phyloP scores from a whole-genome alignment of 2,329 filamentous ascomycete genomes.

The Podosphaera xanthii region DNA sequence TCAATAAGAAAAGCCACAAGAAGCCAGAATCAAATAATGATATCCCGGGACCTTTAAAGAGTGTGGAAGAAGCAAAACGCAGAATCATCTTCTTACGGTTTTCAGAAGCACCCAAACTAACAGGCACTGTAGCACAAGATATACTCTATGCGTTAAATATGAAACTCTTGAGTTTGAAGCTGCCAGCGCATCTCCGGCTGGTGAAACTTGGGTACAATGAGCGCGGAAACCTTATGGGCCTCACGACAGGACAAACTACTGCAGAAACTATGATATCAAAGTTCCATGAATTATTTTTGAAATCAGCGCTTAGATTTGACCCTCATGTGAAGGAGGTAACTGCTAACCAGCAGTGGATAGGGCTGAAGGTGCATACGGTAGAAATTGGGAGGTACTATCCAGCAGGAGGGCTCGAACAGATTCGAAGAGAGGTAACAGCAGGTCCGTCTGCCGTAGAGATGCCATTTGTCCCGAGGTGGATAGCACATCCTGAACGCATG shows the following conservation, averaged over 20 bases:
- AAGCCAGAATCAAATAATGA: not conserved
- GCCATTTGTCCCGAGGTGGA: not conserved
- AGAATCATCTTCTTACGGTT: not conserved
- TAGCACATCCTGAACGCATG: not conserved
- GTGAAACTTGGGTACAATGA: not conserved
- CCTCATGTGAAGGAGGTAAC: conserved; percentile 1
- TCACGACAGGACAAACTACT: not conserved
- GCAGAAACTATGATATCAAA: not conserved
- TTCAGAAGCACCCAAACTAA: not conserved
- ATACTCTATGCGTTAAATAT: not conserved
- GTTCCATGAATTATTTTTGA: not conserved
- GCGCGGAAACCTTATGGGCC: not conserved
- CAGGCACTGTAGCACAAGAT: not conserved
- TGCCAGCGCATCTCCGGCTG: not conserved
- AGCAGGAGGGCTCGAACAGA: not conserved
- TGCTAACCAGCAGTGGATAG: not conserved
- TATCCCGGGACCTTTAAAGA: not conserved
- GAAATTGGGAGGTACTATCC: not conserved
- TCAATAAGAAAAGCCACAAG: not conserved
- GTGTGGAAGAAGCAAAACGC: not conserved
- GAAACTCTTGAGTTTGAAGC: not conserved
- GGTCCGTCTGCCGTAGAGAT: not conserved
- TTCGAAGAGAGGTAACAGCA: not conserved
- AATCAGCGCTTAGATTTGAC: not conserved
- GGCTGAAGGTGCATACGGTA: not conserved